Conservation (phyloP, 768 basidiomycete species). For the Clathrus columnatus region DNA sequence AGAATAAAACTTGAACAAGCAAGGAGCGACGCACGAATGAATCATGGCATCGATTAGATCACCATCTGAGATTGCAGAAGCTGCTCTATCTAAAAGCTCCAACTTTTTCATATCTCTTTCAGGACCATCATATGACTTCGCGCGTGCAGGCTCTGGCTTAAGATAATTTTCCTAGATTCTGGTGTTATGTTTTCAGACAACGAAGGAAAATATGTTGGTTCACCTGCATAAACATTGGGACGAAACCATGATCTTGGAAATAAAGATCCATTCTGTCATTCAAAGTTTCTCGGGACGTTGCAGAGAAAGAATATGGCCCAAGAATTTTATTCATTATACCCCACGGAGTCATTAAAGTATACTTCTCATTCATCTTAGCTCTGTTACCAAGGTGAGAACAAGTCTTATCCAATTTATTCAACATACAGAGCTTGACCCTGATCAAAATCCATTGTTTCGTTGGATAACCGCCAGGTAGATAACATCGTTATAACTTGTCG, state of each 20-base stretch:
- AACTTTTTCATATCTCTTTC: constrained; percentile 64
- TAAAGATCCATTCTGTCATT: constrained; percentile 93
- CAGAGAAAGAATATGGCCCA: constrained; percentile 85
- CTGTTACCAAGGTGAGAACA: constrained; percentile 31
- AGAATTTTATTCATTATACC: constrained; percentile 83
- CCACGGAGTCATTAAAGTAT: constrained; percentile 84
- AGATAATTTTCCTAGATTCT: constrained; percentile 83
- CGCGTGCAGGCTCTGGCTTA: constrained; percentile 64
- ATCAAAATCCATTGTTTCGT: constrained; percentile 76
- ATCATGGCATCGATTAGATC: constrained; percentile 91
- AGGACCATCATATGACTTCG: constrained; percentile 50
- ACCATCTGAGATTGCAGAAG: constrained; percentile 88
- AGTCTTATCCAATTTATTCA: background rate
- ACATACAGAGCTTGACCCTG: constrained; percentile 85
- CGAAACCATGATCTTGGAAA: constrained; percentile 91
- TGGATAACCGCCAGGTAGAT: constrained; percentile 92
- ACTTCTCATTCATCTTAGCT: constrained; percentile 85
- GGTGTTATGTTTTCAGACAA: background rate
- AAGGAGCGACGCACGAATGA: constrained; percentile 56
- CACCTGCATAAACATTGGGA: constrained; percentile 93
- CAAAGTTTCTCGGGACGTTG: constrained; percentile 70
- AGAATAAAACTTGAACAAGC: background rate
- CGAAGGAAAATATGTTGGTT: constrained; percentile 5
- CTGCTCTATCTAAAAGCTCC: constrained; percentile 76
- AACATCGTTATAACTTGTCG: constrained; percentile 97